These are phyloP conservation scores for Penicillium sp. DNA, from an alignment of 2,329 filamentous ascomycete species.

Conservation along the genomic window DNA sequence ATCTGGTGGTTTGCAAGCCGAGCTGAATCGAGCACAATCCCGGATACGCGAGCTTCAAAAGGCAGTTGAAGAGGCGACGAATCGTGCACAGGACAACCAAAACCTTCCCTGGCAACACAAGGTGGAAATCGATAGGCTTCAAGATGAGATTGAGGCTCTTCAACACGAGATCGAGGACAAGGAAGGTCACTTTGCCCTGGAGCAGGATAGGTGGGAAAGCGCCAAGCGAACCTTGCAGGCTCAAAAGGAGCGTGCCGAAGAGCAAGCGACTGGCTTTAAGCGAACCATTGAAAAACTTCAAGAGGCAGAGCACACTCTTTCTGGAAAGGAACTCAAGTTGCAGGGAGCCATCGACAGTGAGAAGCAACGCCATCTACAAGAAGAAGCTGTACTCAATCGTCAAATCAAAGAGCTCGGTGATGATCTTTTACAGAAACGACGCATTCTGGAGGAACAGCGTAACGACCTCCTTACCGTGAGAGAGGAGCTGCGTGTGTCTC, in stretches of 20 bases:
- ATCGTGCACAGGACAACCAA: constrained; percentile 60
- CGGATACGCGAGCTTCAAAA: constrained; percentile 52
- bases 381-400: constrained; percentile 69
- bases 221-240: constrained; percentile 66
- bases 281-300: constrained; percentile 71
- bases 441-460: constrained; percentile 65
- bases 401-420: constrained; percentile 75
- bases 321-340: constrained; percentile 67
- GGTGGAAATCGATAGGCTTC: constrained; percentile 57
- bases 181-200: constrained; percentile 69
- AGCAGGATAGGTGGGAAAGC: constrained; percentile 72
- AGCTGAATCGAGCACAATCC: constrained; percentile 55
- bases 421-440: constrained; percentile 68
- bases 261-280: constrained; percentile 68
- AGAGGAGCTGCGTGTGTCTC: constrained; percentile 70
- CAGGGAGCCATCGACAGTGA: constrained; percentile 71
- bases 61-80: constrained; percentile 56
- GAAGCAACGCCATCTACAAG: constrained; percentile 68
- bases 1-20: constrained; percentile 66
- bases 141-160: constrained; percentile 60
- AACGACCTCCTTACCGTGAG: constrained; percentile 66
- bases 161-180: constrained; percentile 69
- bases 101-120: constrained; percentile 59
- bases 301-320: constrained; percentile 66
- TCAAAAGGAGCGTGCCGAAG: constrained; percentile 67